Base-by-base conservation (phyloP, 768 basidiomycete genomes). In the Epithele typhae region DNA sequence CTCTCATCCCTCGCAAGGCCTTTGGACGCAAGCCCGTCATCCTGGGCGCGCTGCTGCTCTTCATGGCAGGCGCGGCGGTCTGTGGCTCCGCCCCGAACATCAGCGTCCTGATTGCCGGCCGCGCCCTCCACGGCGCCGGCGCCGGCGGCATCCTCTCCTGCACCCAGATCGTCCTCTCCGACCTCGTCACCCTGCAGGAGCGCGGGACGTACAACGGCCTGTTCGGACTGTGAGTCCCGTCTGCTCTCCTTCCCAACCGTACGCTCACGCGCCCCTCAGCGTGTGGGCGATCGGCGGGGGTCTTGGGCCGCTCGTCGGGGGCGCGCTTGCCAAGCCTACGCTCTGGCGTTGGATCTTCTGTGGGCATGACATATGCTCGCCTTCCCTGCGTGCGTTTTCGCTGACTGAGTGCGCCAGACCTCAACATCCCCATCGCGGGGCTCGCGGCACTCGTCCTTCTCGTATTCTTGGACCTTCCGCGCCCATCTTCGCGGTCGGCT, bases 11-110 rank as follows among this genome's bases (percentile, higher is more conserved):
- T 0, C 56, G 30, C 46, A 52, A 5, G 57, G 57, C 14, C n/a
- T 68, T 72, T 45, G 71, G 71, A 0, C 59, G 71, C 2, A 58
- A 55, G 8, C 66, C 67, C 6, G 53, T 64, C 30, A 49, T 71
- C 19, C 43, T 70, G 5, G 52, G 48, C 0, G 54, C 58, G 17
- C 51, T 70, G 8, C 19, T 57, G 0, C 40, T 65, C 10, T 71
- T 72, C 44, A 67, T 68, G 0, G n/a, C 70, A 17, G 74, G 75
- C 0, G 65, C 64, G 12, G 72, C 69, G 0, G n/a, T 75, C 1
- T 64, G 60, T 15, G 75, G 70, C 0, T 60, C 67, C 0, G 68
- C 72, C 0, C 57, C 64, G 25, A 68, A 43, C 45, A 71, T 75
- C 68, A 46, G 50, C 7, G 66, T 68, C 65, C 51, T 72, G 6